Evolutionary conservation across 2,329 filamentous ascomycete species (phyloP).

Genomic region (Monilinia polystroma): DNA sequence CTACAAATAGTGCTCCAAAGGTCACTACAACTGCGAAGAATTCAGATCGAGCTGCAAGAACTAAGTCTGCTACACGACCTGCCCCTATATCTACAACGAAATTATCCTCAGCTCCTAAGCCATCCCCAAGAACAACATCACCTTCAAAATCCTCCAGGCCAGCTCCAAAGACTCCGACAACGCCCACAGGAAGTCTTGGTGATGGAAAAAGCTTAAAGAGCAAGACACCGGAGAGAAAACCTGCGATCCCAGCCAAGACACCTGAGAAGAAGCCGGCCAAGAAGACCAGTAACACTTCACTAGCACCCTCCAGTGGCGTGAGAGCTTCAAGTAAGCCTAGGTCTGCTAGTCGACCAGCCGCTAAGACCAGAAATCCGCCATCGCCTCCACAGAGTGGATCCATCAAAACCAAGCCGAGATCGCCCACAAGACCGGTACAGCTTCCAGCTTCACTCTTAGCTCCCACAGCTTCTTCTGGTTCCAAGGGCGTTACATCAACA

Average conservation of each 20-base stretch:
- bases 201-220: slow-evolving; percentile 25
- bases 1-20: slow-evolving; percentile 16
- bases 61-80: slow-evolving; percentile 14
- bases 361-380: slow-evolving; percentile 34
- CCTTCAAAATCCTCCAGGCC: slow-evolving; percentile 29
- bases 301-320: slow-evolving; percentile 26
- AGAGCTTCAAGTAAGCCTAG: slow-evolving; percentile 34
- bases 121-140: slow-evolving; percentile 20
- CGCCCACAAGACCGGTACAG: slow-evolving; percentile 66
- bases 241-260: slow-evolving; percentile 37
- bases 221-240: slow-evolving; percentile 29
- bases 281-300: slow-evolving; percentile 29
- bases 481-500: slow-evolving; percentile 52
- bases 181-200: slow-evolving; percentile 2
- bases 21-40: neutral
- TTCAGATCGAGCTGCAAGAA: slow-evolving; percentile 9
- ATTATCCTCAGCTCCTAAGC: slow-evolving; percentile 11
- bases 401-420: slow-evolving; percentile 62
- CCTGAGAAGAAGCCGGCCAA: slow-evolving; percentile 30
- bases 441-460: slow-evolving; percentile 67
- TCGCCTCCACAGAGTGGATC: slow-evolving; percentile 43
- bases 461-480: slow-evolving; percentile 67
- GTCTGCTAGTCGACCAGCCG: slow-evolving; percentile 26
- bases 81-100: slow-evolving; percentile 20
- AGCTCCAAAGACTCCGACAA: slow-evolving; percentile 22